A percentile compares a stretch with the other conserved stretches of the same genome.
Evolutionary conservation across 2,329 filamentous ascomycete species (phyloP).

Genomic region (Penicillium thymicola): DNA sequence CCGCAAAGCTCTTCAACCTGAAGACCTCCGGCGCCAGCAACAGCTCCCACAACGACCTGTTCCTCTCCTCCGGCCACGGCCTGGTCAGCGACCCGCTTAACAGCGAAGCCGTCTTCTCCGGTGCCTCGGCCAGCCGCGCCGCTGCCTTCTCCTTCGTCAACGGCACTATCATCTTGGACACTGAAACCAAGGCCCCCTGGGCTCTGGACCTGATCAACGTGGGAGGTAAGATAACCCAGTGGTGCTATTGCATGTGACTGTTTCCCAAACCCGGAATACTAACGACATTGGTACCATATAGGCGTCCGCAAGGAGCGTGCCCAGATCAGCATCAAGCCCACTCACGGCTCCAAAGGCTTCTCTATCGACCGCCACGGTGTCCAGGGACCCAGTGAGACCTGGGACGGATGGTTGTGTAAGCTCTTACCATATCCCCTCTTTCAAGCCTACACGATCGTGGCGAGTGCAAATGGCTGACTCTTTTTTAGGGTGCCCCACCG

Average conservation of each 20-base stretch:
- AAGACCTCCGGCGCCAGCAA: conserved; percentile 18
- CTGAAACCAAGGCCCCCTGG: conserved; percentile 8
- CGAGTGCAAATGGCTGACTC: neutral
- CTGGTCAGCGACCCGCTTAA: conserved; percentile 14
- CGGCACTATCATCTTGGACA: conserved; percentile 13
- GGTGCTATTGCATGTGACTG: neutral
- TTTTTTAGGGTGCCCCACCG: conserved; percentile 4
- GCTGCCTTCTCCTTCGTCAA: conserved; percentile 14
- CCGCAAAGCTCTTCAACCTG: conserved; percentile 16
- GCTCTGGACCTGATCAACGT: conserved; percentile 13
- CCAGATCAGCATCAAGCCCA: conserved; percentile 18
- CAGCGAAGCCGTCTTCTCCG: conserved; percentile 15
- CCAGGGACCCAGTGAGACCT: conserved; percentile 3
- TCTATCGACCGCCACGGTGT: neutral
- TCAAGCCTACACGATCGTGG: no score
- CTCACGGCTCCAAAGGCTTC: conserved; percentile 14
- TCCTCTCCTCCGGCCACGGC: conserved; percentile 8
- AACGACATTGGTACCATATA: neutral
- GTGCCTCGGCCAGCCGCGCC: conserved; percentile 3
- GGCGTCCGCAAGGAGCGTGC: conserved; percentile 10
- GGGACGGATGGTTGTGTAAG: conserved; percentile 28
- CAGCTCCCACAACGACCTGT: conserved; percentile 17
- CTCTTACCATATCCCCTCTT: conserved; percentile 24
- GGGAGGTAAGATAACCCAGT: neutral
- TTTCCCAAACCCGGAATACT: neutral